Evolutionary conservation across 2,329 filamentous ascomycete species (phyloP).

Genomic region (Diaporthe sp.): DNA sequence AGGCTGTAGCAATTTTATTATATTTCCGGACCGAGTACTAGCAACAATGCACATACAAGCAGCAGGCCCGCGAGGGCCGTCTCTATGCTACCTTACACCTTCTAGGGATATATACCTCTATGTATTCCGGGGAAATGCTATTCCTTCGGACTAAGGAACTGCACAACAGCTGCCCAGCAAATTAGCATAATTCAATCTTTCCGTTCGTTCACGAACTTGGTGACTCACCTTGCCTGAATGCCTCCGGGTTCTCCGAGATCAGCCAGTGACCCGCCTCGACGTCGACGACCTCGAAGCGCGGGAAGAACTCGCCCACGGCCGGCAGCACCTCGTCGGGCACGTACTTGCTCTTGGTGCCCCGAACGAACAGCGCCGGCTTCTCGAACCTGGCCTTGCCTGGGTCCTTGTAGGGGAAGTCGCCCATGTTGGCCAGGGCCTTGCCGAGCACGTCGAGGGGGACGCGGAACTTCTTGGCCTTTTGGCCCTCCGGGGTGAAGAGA

Average conservation of each 20-base stretch:
- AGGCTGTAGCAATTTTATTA: background rate
- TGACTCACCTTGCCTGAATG: conserved; percentile 78
- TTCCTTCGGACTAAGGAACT: conserved; percentile 52
- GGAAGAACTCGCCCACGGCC: conserved; percentile 86
- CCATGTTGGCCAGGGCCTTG: conserved; percentile 79
- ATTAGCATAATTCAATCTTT: conserved; percentile 9
- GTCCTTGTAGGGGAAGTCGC: conserved; percentile 89
- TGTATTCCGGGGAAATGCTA: conserved; percentile 35
- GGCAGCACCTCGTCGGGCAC: conserved; percentile 85
- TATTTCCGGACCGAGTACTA: background rate
- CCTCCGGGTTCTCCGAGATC: conserved; percentile 88
- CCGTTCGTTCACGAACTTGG: too few species aligned
- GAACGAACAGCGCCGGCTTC: conserved; percentile 85
- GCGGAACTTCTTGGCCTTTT: conserved; percentile 77
- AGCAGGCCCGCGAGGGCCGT: conserved; percentile 32
- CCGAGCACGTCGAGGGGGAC: conserved; percentile 83
- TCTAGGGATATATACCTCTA: conserved; percentile 18
- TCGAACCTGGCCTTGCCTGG: conserved; percentile 77
- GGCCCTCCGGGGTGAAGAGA: conserved; percentile 69
- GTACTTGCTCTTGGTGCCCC: conserved; percentile 83
- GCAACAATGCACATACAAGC: conserved; percentile 8
- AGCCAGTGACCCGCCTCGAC: conserved; percentile 89
- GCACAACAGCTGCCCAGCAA: conserved; percentile 49
- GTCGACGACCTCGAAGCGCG: conserved; percentile 79
- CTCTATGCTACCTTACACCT: background rate